Percentiles rank a stretch among this genome's conserved stretches.
Evolutionary conservation across 192 early-diverging fungal genomes (phyloP).

Genomic region (Coemansia sp.): DNA sequence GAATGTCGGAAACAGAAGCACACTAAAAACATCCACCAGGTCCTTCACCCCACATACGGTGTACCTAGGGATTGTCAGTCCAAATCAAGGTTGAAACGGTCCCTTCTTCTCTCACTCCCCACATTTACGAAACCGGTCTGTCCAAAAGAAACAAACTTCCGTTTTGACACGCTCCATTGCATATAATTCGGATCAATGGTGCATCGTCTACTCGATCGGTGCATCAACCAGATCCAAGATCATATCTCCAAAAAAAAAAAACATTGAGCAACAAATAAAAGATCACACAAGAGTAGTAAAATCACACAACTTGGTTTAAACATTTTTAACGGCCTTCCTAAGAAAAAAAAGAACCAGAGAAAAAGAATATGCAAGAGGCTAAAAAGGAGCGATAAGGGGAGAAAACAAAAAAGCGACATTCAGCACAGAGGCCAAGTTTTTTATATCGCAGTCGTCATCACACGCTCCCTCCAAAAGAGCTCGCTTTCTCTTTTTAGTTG

Average conservation of each 20-base stretch:
- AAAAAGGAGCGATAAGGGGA: neutral
- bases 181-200: neutral
- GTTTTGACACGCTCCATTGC: neutral
- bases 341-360: neutral
- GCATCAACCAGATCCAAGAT: neutral
- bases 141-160: neutral
- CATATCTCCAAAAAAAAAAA: neutral
- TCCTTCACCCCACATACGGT: neutral
- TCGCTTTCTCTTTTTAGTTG: conserved; percentile 55
- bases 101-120: neutral
- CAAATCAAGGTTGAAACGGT: neutral
- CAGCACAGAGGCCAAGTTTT: neutral
- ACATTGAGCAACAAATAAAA: neutral
- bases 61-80: neutral
- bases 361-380: neutral
- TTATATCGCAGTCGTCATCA: neutral
- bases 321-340: conserved; percentile 7
- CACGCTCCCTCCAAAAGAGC: neutral
- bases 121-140: neutral
- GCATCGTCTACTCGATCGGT: neutral
- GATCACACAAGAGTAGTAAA: neutral
- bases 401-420: neutral
- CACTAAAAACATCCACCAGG: neutral
- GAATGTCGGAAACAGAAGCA: neutral
- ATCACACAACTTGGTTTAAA: neutral